These are phyloP conservation scores for Paecilomyces sp. DNA, from an alignment of 2,329 filamentous ascomycete species.

Conservation along the genomic window DNA sequence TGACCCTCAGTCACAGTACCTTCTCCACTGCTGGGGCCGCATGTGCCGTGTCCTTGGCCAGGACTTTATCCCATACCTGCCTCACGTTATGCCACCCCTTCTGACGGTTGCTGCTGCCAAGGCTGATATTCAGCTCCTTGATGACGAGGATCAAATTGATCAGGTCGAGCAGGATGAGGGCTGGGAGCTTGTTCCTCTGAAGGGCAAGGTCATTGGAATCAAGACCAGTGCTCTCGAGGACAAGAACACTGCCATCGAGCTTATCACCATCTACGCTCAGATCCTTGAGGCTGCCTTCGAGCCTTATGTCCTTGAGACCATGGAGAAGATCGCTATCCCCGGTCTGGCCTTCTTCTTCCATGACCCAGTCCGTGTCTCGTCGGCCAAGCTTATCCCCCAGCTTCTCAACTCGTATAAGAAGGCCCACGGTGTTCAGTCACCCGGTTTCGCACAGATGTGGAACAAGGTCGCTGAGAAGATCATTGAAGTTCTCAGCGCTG, in stretches of 20 bases:
- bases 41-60: constrained; percentile 92
- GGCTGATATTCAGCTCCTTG: constrained; percentile 91
- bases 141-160: constrained; percentile 90
- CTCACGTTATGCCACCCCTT: constrained; percentile 88
- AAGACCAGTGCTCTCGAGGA: constrained; percentile 95
- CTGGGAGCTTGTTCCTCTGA: constrained; percentile 94
- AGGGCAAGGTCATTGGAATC: constrained; percentile 97
- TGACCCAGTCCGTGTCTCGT: constrained; percentile 90
- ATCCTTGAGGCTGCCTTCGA: constrained; percentile 91
- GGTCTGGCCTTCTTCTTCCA: constrained; percentile 98
- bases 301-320: constrained; percentile 82
- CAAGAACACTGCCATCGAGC: constrained; percentile 99
- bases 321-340: constrained; percentile 93
- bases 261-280: constrained; percentile 94
- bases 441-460: constrained; percentile 78
- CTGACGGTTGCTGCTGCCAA: constrained; percentile 88
- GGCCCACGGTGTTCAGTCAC: constrained; percentile 72
- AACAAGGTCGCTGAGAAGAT: constrained; percentile 78
- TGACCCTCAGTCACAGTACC: constrained; percentile 91
- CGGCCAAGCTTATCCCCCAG: constrained; percentile 88
- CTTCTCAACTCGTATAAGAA: constrained; percentile 92
- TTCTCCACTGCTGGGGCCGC: constrained; percentile 97
- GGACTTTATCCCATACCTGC: constrained; percentile 88
- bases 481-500: constrained; percentile 84
- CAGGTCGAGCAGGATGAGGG: constrained; percentile 90